These are phyloP conservation scores for Phylloporus sp. DNA, from an alignment of 768 basidiomycete species.

Conservation along the genomic window DNA sequence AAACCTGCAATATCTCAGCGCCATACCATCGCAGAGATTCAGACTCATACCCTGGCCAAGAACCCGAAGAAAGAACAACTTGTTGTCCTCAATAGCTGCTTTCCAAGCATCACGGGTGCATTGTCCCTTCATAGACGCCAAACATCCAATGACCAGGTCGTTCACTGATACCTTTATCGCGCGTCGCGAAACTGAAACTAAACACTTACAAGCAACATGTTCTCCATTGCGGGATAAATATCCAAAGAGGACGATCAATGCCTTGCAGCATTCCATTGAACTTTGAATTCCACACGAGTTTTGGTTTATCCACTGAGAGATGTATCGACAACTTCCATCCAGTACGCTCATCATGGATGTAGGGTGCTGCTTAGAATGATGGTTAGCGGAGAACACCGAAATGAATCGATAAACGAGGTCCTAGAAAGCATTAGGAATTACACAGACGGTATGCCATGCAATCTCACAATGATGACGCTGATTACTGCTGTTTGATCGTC, in stretches of 20 bases:
- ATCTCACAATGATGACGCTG: slow-evolving; percentile 28
- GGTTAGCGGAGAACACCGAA: slow-evolving; percentile 12
- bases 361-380: slow-evolving; percentile 14
- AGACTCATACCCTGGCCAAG: slow-evolving; percentile 20
- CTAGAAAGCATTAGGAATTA: slow-evolving; percentile 12
- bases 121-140: slow-evolving; percentile 8
- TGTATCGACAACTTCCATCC: slow-evolving; percentile 14
- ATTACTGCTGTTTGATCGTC: slow-evolving; percentile 11
- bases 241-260: slow-evolving; percentile 26
- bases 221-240: slow-evolving; percentile 20
- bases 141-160: slow-evolving; percentile 17
- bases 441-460: background rate
- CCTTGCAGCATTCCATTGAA: slow-evolving; percentile 29
- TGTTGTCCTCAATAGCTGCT: slow-evolving; percentile 11
- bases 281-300: slow-evolving; percentile 24
- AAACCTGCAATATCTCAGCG: slow-evolving; percentile 14
- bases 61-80: slow-evolving; percentile 7
- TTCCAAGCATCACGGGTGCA: slow-evolving; percentile 23
- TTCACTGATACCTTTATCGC: slow-evolving; percentile 13
- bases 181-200: background rate
- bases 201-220: slow-evolving; percentile 15
- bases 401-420: slow-evolving; percentile 23
- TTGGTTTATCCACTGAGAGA: slow-evolving; percentile 22
- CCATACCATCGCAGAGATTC: background rate
- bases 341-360: slow-evolving; percentile 17